These are phyloP conservation scores for Closterium sp. DNA, from an alignment of 139 green algal species.

Conservation along the genomic window DNA sequence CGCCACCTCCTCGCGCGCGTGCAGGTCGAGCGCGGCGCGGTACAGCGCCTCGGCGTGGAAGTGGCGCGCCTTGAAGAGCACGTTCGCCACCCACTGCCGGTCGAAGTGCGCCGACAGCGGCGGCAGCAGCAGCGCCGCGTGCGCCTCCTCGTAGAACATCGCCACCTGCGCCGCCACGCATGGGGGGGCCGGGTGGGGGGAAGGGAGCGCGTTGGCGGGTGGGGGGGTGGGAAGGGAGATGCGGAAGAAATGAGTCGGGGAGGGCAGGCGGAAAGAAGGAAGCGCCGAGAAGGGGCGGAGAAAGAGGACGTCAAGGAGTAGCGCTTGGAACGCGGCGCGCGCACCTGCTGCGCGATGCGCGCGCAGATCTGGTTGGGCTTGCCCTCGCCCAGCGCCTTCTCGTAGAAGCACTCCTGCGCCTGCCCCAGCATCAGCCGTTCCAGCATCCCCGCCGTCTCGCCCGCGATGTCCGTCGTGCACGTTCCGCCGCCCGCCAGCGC, in stretches of 20 bases:
- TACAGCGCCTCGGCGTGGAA: constrained; percentile 48
- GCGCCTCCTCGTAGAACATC: constrained; percentile 51
- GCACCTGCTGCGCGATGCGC: constrained; percentile 72
- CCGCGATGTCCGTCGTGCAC: constrained; percentile 65
- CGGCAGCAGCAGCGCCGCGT: constrained; percentile 41
- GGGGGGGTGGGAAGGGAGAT: background rate
- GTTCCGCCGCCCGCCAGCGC: constrained; percentile 11
- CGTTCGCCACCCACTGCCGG: constrained; percentile 38
- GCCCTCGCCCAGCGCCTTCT: constrained; percentile 78
- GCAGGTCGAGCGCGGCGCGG: constrained; percentile 27
- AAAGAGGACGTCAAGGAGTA: background rate
- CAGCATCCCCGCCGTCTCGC: constrained; percentile 78
- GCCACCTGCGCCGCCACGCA: constrained; percentile 10
- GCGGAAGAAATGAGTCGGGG: background rate
- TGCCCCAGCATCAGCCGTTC: constrained; percentile 94
- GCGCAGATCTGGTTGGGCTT: constrained; percentile 71
- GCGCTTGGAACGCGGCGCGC: too few species aligned
- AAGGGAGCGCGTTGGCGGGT: background rate
- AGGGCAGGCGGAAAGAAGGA: background rate
- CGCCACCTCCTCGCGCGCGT: constrained; percentile 40
- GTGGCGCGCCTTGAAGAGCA: constrained; percentile 45
- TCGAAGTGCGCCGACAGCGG: constrained; percentile 50
- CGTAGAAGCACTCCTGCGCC: constrained; percentile 85
- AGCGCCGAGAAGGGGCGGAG: background rate
- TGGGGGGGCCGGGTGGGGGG: too few species aligned